Base-by-base conservation (phyloP, 257 asterid genomes). In the Euphrasia confusa region DNA sequence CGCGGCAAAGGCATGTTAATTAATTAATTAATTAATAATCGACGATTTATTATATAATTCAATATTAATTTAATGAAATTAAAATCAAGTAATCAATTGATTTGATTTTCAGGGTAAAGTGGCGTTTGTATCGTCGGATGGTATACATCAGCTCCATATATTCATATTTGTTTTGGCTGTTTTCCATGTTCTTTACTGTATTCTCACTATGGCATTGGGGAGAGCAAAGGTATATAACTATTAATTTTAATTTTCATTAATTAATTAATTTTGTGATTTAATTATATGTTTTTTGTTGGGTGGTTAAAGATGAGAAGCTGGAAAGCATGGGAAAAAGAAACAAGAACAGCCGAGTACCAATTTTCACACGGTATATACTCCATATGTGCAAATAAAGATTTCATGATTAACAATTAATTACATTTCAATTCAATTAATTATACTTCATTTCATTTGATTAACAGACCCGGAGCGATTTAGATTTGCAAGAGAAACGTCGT, bases 401-500 rank as follows among this genome's bases (percentile, higher is more conserved):
- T 33, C 1, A 32, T 32, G 0, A 33, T 4, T 7, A 33, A 33
- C 5, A 30, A 3, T 3, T 30, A 2, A 30, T 30, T 30, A 30
- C 33, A 30, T 2, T 30, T 21, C 24, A 21, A 30, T 30, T 33
- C 39, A 33, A 33, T 33, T 33, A n/a, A n/a, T n/a, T n/a, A n/a
- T n/a, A n/a, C n/a, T n/a, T n/a, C n/a, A n/a, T n/a, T n/a, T n/a
- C n/a, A n/a, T n/a, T n/a, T n/a, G n/a, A n/a, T n/a, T n/a, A n/a
- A n/a, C 72, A 91, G 98, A 91, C 77, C 96, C 98, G 0, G 95
- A 91, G 65, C 83, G 98, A 70, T 91, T 88, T 68, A 83, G 98
- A 58, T 91, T 91, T 71, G 95, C 98, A 0, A 86, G 95, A 72
- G 96, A 91, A 39, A 91, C 96, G 2, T 85, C 96, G 4, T 91